Percentiles rank a stretch among this genome's conserved stretches.
phyloP scores from a whole-genome alignment of 805 yeast genomes.

The Pichia cephalocereana region DNA sequence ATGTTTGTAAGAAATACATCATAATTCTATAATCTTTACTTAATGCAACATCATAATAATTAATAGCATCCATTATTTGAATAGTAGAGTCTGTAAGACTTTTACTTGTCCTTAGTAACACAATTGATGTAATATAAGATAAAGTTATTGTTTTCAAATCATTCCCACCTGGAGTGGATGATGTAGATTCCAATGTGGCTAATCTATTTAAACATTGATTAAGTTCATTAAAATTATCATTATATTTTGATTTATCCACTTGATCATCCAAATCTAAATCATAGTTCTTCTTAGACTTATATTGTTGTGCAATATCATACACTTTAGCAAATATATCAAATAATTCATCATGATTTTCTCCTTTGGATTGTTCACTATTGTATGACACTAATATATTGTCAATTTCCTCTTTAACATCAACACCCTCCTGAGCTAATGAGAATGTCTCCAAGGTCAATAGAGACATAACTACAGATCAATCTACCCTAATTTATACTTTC shows the following conservation, averaged over 20 bases:
- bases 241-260: not conserved
- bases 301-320: not conserved
- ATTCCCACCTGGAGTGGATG: not conserved
- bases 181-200: too few relatives aligned
- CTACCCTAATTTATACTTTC: too few relatives aligned
- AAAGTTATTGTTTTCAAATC: constrained; percentile 18
- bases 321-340: not conserved
- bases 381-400: too few relatives aligned
- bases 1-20: constrained; percentile 33
- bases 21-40: constrained; percentile 23
- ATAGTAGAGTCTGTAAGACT: constrained; percentile 32
- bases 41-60: constrained; percentile 35
- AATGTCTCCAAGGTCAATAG: too few relatives aligned
- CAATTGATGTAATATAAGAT: constrained; percentile 15
- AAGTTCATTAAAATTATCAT: too few relatives aligned
- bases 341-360: not conserved
- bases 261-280: not conserved
- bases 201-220: too few relatives aligned
- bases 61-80: constrained; percentile 34
- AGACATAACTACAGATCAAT: too few relatives aligned
- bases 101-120: constrained; percentile 14
- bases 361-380: too few relatives aligned
- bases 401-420: too few relatives aligned
- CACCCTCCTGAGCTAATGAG: too few relatives aligned
- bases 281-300: not conserved